A percentile compares a stretch with the other conserved stretches of the same genome.
phyloP scores from a whole-genome alignment of 2,329 filamentous ascomycete genomes.

The Juglanconis oblonga region DNA sequence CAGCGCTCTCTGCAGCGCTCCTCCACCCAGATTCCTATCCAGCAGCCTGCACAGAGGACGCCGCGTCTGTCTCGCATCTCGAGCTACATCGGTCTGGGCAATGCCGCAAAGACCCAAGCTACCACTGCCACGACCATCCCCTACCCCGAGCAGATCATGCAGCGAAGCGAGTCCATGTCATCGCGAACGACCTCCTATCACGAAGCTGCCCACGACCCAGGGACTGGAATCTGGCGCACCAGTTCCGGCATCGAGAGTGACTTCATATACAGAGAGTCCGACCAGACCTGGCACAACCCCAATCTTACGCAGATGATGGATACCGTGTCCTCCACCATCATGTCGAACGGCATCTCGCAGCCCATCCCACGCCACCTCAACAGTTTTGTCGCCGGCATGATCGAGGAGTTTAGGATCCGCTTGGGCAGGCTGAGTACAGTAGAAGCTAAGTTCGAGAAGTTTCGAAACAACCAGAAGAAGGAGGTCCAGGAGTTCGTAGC shows the following conservation, averaged over 20 bases:
- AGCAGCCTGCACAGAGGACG: slow-evolving; percentile 6
- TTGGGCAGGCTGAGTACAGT: neutral
- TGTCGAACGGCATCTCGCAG: slow-evolving; percentile 12
- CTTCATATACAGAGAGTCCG: slow-evolving; percentile 1
- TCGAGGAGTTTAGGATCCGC: slow-evolving; percentile 15
- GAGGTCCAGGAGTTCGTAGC: slow-evolving; percentile 8
- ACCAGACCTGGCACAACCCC: slow-evolving; percentile 17
- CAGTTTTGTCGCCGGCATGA: slow-evolving; percentile 11
- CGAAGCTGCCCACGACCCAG: neutral
- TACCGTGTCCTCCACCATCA: slow-evolving; percentile 14
- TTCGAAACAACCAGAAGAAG: slow-evolving; percentile 3
- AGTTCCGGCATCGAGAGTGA: neutral
- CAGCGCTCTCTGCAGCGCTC: slow-evolving; percentile 6
- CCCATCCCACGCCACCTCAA: slow-evolving; percentile 20
- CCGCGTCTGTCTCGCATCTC: slow-evolving; percentile 13
- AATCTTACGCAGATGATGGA: slow-evolving; percentile 19
- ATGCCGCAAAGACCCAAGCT: slow-evolving; percentile 3
- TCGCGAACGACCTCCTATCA: neutral
- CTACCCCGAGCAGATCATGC: slow-evolving; percentile 4
- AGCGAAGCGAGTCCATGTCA: slow-evolving; percentile 6
- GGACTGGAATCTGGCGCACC: neutral
- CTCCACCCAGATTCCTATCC: neutral
- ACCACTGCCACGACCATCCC: neutral
- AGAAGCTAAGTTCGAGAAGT: neutral
- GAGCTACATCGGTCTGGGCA: slow-evolving; percentile 15